Percentiles rank a stretch among this genome's conserved stretches.
phyloP scores from a whole-genome alignment of 164 flowering plant genomes.

The Amborella trichopoda region DNA sequence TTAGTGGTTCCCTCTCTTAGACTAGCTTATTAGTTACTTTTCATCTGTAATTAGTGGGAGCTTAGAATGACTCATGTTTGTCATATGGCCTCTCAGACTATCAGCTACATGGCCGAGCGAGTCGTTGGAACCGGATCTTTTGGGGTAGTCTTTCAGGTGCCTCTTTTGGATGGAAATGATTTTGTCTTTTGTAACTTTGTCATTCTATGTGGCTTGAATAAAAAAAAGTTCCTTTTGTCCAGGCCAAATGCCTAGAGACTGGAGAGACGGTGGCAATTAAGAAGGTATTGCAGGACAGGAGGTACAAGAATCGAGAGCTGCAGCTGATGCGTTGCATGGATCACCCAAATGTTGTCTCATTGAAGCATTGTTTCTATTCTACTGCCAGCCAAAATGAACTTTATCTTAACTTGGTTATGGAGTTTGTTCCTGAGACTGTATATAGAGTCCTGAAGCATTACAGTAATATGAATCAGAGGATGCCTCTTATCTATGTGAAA shows the following conservation, averaged over 20 bases:
- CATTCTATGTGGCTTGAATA: background rate
- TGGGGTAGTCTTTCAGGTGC: slow-evolving; percentile 90
- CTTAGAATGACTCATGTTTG: background rate
- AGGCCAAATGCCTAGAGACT: slow-evolving; percentile 96
- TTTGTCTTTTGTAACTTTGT: background rate
- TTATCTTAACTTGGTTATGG: slow-evolving; percentile 91
- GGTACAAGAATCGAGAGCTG: slow-evolving; percentile 90
- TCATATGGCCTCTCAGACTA: slow-evolving; percentile 46
- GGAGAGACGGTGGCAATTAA: slow-evolving; percentile 91
- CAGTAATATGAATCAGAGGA: slow-evolving; percentile 63
- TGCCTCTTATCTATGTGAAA: slow-evolving; percentile 90
- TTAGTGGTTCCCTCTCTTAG: too few relatives aligned
- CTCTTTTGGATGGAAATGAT: background rate
- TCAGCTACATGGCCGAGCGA: slow-evolving; percentile 97
- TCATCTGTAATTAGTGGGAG: too few relatives aligned
- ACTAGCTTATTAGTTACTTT: too few relatives aligned
- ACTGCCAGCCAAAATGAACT: slow-evolving; percentile 87
- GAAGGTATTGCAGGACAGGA: slow-evolving; percentile 87
- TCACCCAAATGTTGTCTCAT: slow-evolving; percentile 79
- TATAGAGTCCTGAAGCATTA: slow-evolving; percentile 74
- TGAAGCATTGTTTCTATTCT: slow-evolving; percentile 93
- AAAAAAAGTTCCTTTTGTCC: background rate
- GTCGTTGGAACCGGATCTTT: slow-evolving; percentile 95
- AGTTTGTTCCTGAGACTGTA: slow-evolving; percentile 85
- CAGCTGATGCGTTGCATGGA: slow-evolving; percentile 91